Conservation (phyloP, 2,329 filamentous ascomycete genomes). For the Alternaria conjuncta region DNA sequence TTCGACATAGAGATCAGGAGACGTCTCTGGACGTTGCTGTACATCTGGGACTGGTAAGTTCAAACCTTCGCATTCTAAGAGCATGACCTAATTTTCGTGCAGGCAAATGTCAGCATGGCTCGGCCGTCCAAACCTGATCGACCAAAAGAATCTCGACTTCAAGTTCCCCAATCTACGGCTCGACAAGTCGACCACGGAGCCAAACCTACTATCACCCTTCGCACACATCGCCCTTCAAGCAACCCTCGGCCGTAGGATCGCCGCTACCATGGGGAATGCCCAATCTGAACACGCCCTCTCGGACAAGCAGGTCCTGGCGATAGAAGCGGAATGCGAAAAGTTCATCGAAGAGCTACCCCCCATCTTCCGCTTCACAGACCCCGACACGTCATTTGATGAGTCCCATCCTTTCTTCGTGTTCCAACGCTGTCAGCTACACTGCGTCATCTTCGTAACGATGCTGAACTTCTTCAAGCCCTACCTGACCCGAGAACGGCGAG, state of each 20-base stretch:
- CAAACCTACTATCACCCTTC: conserved; percentile 53
- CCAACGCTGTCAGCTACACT: conserved; percentile 57
- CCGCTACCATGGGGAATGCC: conserved; percentile 27
- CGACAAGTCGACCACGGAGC: conserved; percentile 40
- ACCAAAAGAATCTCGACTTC: conserved; percentile 50
- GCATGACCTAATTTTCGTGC: not conserved
- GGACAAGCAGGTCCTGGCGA: conserved; percentile 26
- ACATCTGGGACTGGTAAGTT: conserved; percentile 57
- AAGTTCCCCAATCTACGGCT: conserved; percentile 52
- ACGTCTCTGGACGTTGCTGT: conserved; percentile 56
- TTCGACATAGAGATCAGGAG: conserved; percentile 58
- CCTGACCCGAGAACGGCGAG: conserved; percentile 48
- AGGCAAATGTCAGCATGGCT: conserved; percentile 54
- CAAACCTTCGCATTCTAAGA: not conserved
- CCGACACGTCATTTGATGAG: conserved; percentile 53
- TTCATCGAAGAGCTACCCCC: conserved; percentile 56
- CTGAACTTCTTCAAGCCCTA: conserved; percentile 56
- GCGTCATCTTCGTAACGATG: conserved; percentile 54
- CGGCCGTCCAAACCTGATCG: conserved; percentile 54
- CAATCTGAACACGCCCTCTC: conserved; percentile 23
- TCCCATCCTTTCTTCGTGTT: conserved; percentile 53
- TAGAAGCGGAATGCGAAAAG: conserved; percentile 49
- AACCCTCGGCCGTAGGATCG: conserved; percentile 45
- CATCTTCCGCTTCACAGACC: conserved; percentile 48
- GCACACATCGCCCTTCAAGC: conserved; percentile 53